phyloP scores from a whole-genome alignment of 441 rosid genomes.

The Metrosideros polymorpha region DNA sequence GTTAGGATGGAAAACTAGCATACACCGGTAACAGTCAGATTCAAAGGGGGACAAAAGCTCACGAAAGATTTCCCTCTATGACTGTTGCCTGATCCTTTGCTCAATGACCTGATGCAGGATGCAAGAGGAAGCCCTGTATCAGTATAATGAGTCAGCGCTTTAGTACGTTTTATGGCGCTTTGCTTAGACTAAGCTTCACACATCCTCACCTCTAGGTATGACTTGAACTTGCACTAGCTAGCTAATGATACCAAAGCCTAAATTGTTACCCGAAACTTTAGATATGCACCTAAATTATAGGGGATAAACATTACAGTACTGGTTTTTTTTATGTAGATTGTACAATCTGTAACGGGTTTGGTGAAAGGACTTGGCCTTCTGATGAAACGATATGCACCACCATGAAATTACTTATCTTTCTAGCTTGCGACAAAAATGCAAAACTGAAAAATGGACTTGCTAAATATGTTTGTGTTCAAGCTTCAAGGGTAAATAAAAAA shows the following conservation, averaged over 20 bases:
- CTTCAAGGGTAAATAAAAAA: background rate
- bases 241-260: background rate
- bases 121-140: background rate
- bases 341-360: background rate
- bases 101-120: background rate
- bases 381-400: background rate
- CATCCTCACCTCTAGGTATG: background rate
- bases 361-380: background rate
- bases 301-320: background rate
- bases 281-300: background rate
- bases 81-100: background rate
- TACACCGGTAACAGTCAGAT: background rate
- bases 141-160: background rate
- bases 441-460: background rate
- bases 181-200: background rate
- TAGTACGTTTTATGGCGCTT: background rate
- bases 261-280: background rate
- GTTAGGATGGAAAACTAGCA: background rate
- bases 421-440: background rate
- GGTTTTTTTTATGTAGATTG: background rate
- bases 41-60: background rate
- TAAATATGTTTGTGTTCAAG: background rate
- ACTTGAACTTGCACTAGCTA: background rate
- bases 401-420: background rate
- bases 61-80: background rate